Percentiles rank a stretch among this genome's conserved stretches.
These are phyloP conservation scores for Ampelocalamus luodianensis DNA, from an alignment of 176 grass and related monocot species.

Conservation along the genomic window DNA sequence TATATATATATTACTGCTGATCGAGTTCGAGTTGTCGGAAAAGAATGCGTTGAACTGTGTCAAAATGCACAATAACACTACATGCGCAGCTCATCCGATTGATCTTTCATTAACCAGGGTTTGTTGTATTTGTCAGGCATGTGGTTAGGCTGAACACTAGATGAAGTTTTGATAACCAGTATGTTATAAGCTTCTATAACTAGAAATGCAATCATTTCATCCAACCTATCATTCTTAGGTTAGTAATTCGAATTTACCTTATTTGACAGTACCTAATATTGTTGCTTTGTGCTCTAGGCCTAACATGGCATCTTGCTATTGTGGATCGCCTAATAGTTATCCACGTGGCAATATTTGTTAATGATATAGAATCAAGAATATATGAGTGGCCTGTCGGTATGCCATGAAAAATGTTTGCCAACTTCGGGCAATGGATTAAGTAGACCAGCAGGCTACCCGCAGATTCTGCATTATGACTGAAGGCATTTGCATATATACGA, in stretches of 20 bases:
- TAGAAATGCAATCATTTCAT: slow-evolving; percentile 48
- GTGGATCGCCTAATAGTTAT: slow-evolving; percentile 24
- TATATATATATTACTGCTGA: too few species aligned
- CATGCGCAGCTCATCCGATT: background rate
- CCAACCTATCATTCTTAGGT: slow-evolving; percentile 5
- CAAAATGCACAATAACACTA: background rate
- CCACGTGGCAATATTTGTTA: slow-evolving; percentile 31
- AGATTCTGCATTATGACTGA: slow-evolving; percentile 41
- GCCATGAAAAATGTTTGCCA: slow-evolving; percentile 24
- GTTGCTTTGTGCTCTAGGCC: slow-evolving; percentile 37
- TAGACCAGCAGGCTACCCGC: slow-evolving; percentile 13
- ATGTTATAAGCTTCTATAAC: slow-evolving; percentile 9
- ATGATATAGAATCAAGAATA: slow-evolving; percentile 34
- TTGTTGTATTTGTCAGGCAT: background rate
- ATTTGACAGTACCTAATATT: background rate
- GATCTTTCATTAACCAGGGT: background rate
- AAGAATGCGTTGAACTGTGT: background rate
- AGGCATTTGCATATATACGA: slow-evolving; percentile 54
- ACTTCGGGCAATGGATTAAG: slow-evolving; percentile 36
- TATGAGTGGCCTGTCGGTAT: slow-evolving; percentile 27
- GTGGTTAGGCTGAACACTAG: background rate
- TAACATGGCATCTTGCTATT: slow-evolving; percentile 46
- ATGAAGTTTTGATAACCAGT: slow-evolving; percentile 24
- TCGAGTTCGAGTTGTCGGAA: background rate
- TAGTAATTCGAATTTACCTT: slow-evolving; percentile 30